A percentile compares a stretch with the other conserved stretches of the same genome.
phyloP scores from a whole-genome alignment of 306 rosid genomes.

The Mimosa pudica region DNA sequence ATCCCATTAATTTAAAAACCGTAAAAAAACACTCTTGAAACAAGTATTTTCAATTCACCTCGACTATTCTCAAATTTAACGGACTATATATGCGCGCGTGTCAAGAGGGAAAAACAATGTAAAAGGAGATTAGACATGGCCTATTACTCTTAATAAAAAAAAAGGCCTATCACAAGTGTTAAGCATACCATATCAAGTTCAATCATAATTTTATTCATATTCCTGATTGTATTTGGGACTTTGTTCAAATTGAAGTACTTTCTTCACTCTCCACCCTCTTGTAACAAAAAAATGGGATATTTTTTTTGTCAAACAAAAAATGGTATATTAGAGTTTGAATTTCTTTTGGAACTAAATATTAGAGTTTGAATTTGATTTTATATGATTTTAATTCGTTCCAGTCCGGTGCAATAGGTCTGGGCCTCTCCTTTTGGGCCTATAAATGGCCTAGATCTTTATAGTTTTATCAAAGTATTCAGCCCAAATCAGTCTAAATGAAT shows the following conservation, averaged over 20 bases:
- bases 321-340: too few species aligned
- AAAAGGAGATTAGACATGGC: not conserved
- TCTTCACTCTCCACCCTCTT: not conserved
- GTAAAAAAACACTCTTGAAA: not conserved
- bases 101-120: too few species aligned
- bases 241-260: not conserved
- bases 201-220: not conserved
- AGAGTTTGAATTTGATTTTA: too few species aligned
- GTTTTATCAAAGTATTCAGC: not conserved
- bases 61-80: too few species aligned
- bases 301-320: too few species aligned
- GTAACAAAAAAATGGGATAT: too few species aligned
- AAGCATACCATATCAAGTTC: not conserved
- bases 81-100: too few species aligned
- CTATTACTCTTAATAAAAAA: too few species aligned
- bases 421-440: not conserved
- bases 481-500: not conserved
- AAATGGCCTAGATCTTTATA: not conserved
- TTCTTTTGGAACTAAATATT: too few species aligned
- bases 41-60: not conserved
- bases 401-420: not conserved
- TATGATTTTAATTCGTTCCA: not conserved
- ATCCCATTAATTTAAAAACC: too few species aligned
- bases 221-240: not conserved
- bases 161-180: too few species aligned